A percentile compares a stretch with the other conserved stretches of the same genome.
Conservation (phyloP, 345 rosid genomes). For the Brassica nigra region DNA sequence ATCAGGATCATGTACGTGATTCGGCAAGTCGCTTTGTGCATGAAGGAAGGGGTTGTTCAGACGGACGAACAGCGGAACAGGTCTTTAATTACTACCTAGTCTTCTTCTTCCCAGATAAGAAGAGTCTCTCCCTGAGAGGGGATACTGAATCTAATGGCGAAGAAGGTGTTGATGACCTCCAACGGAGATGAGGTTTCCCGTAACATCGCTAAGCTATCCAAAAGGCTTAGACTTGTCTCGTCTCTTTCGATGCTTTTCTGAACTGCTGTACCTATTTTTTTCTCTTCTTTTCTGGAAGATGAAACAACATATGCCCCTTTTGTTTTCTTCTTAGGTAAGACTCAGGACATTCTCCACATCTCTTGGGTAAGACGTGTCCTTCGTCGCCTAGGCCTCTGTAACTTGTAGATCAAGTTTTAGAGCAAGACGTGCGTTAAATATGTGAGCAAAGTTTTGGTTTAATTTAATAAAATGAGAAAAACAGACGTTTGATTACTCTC, state of each 20-base stretch:
- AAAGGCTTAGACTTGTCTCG: constrained; percentile 58
- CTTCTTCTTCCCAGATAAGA: too few relatives aligned
- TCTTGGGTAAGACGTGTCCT: neutral
- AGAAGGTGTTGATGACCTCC: constrained; percentile 79
- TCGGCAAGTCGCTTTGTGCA: too few relatives aligned
- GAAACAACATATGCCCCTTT: neutral
- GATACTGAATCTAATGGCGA: constrained; percentile 23
- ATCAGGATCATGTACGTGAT: too few relatives aligned
- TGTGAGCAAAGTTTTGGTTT: neutral
- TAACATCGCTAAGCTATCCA: constrained; percentile 56
- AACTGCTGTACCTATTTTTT: constrained; percentile 49
- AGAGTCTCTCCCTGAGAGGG: too few relatives aligned
- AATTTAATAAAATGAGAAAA: too few relatives aligned
- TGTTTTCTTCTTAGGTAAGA: constrained; percentile 45
- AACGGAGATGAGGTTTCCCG: constrained; percentile 71
- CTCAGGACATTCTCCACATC: constrained; percentile 64
- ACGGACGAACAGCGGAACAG: too few relatives aligned
- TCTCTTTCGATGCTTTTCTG: constrained; percentile 56
- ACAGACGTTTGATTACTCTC: neutral
- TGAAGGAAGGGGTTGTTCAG: too few relatives aligned
- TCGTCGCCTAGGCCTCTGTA: neutral
- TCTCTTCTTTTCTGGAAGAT: neutral
- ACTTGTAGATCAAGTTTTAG: neutral
- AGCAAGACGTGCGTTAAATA: neutral
- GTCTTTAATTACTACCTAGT: too few relatives aligned